Evolutionary conservation across 495 filamentous ascomycete genomes (phyloP).

Genomic region (Penicillium alfredii): DNA sequence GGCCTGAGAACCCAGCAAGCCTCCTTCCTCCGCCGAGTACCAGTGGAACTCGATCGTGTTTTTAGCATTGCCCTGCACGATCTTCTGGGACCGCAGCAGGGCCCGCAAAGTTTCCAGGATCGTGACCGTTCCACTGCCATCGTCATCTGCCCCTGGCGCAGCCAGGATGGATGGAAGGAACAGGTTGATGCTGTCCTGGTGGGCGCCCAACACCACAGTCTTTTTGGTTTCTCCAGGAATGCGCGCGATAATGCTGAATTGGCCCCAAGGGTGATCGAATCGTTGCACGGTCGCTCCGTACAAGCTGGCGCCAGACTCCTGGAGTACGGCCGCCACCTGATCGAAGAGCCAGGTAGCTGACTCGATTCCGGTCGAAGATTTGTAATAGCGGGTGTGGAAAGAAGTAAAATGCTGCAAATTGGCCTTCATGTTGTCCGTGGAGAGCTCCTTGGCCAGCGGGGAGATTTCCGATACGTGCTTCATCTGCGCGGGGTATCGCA

Average conservation of each 20-base stretch:
- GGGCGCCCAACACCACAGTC: slow-evolving; percentile 72
- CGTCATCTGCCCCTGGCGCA: slow-evolving; percentile 70
- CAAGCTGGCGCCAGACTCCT: slow-evolving; percentile 60
- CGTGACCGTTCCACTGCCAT: slow-evolving; percentile 72
- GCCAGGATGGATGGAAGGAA: slow-evolving; percentile 79
- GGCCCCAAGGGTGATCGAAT: slow-evolving; percentile 83
- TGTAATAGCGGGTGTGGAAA: slow-evolving; percentile 88
- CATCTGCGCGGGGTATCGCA: slow-evolving; percentile 62
- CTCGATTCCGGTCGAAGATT: slow-evolving; percentile 75
- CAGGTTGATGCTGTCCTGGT: slow-evolving; percentile 85
- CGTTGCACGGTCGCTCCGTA: slow-evolving; percentile 61
- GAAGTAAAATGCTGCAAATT: slow-evolving; percentile 73
- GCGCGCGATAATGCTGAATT: slow-evolving; percentile 86
- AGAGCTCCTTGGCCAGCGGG: slow-evolving; percentile 60
- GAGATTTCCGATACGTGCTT: slow-evolving; percentile 58
- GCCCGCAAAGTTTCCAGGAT: slow-evolving; percentile 66
- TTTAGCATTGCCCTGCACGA: slow-evolving; percentile 45
- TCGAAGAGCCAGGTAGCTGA: slow-evolving; percentile 83
- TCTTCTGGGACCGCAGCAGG: slow-evolving; percentile 50
- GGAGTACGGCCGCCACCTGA: slow-evolving; percentile 67
- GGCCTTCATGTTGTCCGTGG: slow-evolving; percentile 69
- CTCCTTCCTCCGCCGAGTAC: slow-evolving; percentile 90
- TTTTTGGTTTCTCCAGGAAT: slow-evolving; percentile 82
- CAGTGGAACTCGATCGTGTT: slow-evolving; percentile 97
- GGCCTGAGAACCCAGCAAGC: slow-evolving; percentile 77